Percentiles rank a stretch among this genome's conserved stretches.
Conservation (phyloP, 805 yeast genomes). For the Kodamaea sagamina region DNA sequence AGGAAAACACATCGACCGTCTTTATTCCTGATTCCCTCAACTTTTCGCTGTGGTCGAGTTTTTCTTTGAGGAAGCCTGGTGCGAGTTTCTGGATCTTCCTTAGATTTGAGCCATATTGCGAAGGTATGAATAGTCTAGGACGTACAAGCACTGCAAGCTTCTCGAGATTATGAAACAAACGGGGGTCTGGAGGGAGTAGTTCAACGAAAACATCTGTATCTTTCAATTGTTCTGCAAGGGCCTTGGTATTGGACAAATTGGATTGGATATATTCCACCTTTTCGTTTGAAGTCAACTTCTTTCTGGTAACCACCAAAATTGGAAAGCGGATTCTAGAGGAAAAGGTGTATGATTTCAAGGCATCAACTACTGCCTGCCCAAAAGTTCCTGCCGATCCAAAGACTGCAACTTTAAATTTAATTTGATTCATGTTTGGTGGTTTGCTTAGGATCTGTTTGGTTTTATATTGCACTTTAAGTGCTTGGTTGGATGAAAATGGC, state of each 20-base stretch:
- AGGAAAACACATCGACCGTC: conserved; percentile 45
- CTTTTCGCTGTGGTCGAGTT: conserved; percentile 37
- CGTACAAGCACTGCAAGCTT: conserved; percentile 40
- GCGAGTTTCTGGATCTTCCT: conserved; percentile 24
- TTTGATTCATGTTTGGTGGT: no score
- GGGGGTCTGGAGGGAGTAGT: conserved; percentile 35
- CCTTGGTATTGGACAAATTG: conserved; percentile 24
- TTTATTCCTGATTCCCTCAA: conserved; percentile 49
- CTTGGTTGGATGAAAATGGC: no score
- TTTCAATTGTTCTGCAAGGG: conserved; percentile 38
- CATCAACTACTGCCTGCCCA: conserved; percentile 49
- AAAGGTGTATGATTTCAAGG: conserved; percentile 46
- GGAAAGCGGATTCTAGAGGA: conserved; percentile 47
- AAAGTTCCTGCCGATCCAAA: conserved; percentile 55
- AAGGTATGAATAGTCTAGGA: conserved; percentile 57
- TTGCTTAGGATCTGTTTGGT: no score
- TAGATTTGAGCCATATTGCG: conserved; percentile 60
- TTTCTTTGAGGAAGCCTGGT: conserved; percentile 38
- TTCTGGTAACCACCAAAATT: conserved; percentile 51
- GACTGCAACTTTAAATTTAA: conserved; percentile 43
- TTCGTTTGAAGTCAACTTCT: conserved; percentile 33
- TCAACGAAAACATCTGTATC: conserved; percentile 56
- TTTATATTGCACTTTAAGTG: no score
- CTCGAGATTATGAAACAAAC: conserved; percentile 34
- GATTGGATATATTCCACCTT: conserved; percentile 42